These are phyloP conservation scores for Globisporangium paroecandrum DNA, from an alignment of 352 stramenopile genomes.

Conservation along the genomic window DNA sequence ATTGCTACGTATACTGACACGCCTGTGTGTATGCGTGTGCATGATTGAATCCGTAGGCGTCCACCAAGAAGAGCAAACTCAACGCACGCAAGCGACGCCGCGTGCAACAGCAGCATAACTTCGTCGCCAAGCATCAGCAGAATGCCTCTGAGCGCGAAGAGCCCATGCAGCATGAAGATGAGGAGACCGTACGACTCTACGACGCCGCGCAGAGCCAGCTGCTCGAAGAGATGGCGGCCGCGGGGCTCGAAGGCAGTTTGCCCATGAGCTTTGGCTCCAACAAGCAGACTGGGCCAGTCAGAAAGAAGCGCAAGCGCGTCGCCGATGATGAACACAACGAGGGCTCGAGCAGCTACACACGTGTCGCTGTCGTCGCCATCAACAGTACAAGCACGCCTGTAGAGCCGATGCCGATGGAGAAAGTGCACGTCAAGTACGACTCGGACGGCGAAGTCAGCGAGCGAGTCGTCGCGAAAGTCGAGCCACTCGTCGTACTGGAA, in stretches of 20 bases:
- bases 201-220: conserved; percentile 51
- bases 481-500: conserved; percentile 4
- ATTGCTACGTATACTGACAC: not conserved
- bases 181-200: conserved; percentile 29
- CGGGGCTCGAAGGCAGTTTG: conserved; percentile 46
- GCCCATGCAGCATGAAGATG: conserved; percentile 3
- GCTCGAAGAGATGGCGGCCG: conserved; percentile 54
- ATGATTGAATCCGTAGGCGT: not conserved
- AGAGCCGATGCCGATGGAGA: conserved; percentile 24
- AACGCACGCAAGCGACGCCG: conserved; percentile 25
- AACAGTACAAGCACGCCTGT: no score
- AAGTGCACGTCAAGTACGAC: conserved; percentile 62
- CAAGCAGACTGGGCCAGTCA: conserved; percentile 1
- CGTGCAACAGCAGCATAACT: not conserved
- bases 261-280: conserved; percentile 56
- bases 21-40: not conserved
- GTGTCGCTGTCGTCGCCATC: no score
- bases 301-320: conserved; percentile 7
- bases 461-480: conserved; percentile 39
- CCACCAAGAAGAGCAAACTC: conserved; percentile 16
- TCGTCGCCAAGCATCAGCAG: no score
- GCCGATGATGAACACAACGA: no score
- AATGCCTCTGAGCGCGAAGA: no score
- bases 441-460: conserved; percentile 58
- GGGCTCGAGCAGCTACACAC: no score